Percentiles rank a stretch among this genome's conserved stretches.
Conservation (phyloP, 2,329 filamentous ascomycete genomes). For the Raffaelea ambrosiae region DNA sequence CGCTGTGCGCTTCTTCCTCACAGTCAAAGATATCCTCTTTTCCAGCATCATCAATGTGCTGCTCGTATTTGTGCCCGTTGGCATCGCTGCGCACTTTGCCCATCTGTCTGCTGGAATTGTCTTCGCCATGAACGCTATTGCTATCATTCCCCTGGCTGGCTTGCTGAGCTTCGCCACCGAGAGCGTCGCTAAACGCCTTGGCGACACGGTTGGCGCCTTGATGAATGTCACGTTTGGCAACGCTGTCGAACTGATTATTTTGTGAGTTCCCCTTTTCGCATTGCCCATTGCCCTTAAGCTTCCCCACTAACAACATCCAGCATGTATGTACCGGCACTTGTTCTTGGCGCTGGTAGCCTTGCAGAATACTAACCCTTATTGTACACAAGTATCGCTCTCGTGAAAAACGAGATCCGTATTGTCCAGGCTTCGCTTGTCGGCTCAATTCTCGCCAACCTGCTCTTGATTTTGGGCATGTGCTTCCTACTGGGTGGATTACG, state of each 20-base stretch:
- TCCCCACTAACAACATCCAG: constrained; percentile 27
- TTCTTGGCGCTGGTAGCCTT: not conserved
- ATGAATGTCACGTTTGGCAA: constrained; percentile 91
- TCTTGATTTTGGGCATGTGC: constrained; percentile 68
- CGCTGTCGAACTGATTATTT: constrained; percentile 82
- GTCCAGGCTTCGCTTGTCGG: constrained; percentile 70
- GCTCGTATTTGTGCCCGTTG: constrained; percentile 62
- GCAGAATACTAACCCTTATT: not conserved
- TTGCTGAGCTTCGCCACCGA: constrained; percentile 81
- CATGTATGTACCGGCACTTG: constrained; percentile 5
- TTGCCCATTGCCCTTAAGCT: not conserved
- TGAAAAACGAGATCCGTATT: constrained; percentile 57
- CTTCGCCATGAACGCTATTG: constrained; percentile 56
- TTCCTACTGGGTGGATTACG: constrained; percentile 62
- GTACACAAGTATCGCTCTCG: constrained; percentile 10
- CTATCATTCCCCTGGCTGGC: constrained; percentile 78
- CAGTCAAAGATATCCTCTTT: constrained; percentile 43
- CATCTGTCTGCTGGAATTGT: constrained; percentile 29
- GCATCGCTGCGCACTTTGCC: constrained; percentile 45
- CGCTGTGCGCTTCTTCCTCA: constrained; percentile 29
- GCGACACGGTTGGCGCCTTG: constrained; percentile 79
- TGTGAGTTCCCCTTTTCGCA: constrained; percentile 46
- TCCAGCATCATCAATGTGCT: constrained; percentile 59
- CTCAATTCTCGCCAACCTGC: constrained; percentile 67
- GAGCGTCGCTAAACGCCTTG: constrained; percentile 71